Evolutionary conservation across 1,284 basidiomycete genomes (phyloP), one percentile per base, ranked within the genome.

Genomic region (Ganoderma multipileum): DNA sequence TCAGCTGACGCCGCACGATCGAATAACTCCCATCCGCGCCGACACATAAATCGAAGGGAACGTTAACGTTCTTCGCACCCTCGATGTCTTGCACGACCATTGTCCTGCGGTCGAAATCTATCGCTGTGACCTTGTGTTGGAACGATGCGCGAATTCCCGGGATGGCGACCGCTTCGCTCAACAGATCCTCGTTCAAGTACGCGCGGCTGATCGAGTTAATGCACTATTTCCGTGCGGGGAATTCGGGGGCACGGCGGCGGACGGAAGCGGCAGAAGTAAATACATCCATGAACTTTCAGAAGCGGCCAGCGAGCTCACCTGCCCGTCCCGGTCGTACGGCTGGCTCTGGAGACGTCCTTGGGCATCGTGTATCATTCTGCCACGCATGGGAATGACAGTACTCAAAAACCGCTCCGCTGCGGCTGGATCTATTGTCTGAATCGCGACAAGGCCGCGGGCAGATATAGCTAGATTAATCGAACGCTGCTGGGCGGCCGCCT

Each of bases 401-500:
- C 90, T 81, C 72, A 98, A 82, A 74, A 98, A 93, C 66, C 90
- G 85, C 70, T 91, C 86, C 33, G 93, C 91, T 62, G 93, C 85
- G 44, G 85, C 87, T 33, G 92, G 86, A 80, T 95, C 91, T 73
- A 99, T 89, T 63, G 90, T 89, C 74, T 91, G 85, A 55, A 99
- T 84, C 41, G 97, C 97, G 72, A 92, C 89, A 67, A 99, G 91
- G 69, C 97, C 97, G 65, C 97, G 90, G 68, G 95, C 90, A 23
- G 96, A 98, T 72, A 99, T 95, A 42, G 97, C 97, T 63, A 99
- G 87, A 83, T 99, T 99, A 83, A 99, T 98, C 66, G 95, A 97
- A 68, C 97, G 89, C 74, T 92, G 91, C 76, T 89, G 86, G 44
- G 85, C 81, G 67, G 83, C 84, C 63, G 84, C 84, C 80, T 88